Base-by-base conservation (phyloP, 495 filamentous ascomycete genomes). In the Aspergillus leporis region DNA sequence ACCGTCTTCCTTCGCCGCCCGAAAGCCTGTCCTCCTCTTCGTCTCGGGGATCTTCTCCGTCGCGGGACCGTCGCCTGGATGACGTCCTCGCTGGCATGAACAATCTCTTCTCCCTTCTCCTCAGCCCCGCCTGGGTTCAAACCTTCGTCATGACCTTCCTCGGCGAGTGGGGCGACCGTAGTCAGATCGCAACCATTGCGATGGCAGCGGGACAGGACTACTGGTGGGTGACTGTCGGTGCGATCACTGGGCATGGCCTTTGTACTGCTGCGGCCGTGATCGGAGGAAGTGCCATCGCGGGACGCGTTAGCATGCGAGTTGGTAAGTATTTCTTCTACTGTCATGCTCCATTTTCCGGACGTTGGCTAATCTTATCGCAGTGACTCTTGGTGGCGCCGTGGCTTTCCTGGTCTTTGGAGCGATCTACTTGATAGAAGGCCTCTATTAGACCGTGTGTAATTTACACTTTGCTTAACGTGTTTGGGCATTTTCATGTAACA, bases 101-200 rank as follows among this genome's bases (percentile, higher is more conserved):
- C 70, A 98, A 98, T 64, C 86, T 98, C 4, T 82, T 92, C 49
- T 91, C 91, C 5, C 78, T 98, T 9, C 78, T 98, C 3, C 80
- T 98, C 18, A 95, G 90, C 68, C 94, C 94, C 3, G 94, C 93
- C 0, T 98, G 94, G 94, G 94, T 98, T 14, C 94, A 98, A 73
- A 98, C 95, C 5, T 98, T 98, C 71, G 85, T 92, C 60, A 98
- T 98, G 94, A 98, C 94, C 4, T 98, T 98, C 75, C 77, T 98
- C 30, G 94, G 94, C 10, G 94, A 98, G 72, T 98, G 95, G 94
- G 94, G 94, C 49, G 94, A 98, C 68, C 87, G 94, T 59, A 95
- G 90, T 68, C 94, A 98, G 73, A 98, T 98, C 67, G 95, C 94
- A 16, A 98, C 94, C 6, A 97, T 98, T 67, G 94, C 94, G 40